Conservation (phyloP, 192 early-diverging fungal genomes). For the Coemansia sp. region DNA sequence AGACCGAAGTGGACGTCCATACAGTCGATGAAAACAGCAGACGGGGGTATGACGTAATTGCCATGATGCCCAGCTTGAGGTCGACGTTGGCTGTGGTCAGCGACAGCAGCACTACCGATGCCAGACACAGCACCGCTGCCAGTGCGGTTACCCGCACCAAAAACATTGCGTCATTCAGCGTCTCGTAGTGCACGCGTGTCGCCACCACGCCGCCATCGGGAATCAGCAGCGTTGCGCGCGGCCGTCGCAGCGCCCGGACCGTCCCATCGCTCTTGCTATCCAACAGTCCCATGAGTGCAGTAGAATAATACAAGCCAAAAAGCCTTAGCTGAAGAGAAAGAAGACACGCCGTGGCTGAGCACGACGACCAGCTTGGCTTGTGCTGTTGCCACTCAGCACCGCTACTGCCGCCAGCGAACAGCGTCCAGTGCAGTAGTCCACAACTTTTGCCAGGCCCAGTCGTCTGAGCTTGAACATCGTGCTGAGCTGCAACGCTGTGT, state of each 20-base stretch:
- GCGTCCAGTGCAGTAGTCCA: neutral
- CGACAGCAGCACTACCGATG: conserved; percentile 36
- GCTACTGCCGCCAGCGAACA: conserved; percentile 1
- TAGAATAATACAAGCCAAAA: neutral
- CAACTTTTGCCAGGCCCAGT: neutral
- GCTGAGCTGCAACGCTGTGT: too few species aligned
- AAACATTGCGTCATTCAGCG: conserved; percentile 53
- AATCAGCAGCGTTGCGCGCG: conserved; percentile 45
- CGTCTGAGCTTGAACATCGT: neutral
- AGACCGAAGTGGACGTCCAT: conserved; percentile 50
- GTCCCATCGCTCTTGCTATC: conserved; percentile 3
- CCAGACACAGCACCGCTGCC: conserved; percentile 35
- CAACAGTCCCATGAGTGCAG: neutral
- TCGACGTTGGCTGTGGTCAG: conserved; percentile 46
- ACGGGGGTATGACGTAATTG: conserved; percentile 41
- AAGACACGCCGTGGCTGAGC: neutral
- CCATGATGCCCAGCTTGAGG: conserved; percentile 40
- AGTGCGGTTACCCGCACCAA: conserved; percentile 34
- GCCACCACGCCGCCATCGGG: conserved; percentile 47
- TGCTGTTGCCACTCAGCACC: neutral
- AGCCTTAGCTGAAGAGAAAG: neutral
- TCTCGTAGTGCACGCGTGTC: conserved; percentile 54
- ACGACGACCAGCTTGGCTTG: neutral
- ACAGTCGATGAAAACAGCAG: conserved; percentile 50
- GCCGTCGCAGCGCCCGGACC: conserved; percentile 17